Percentiles rank a stretch among this genome's conserved stretches.
Conservation (phyloP, 345 rosid genomes). For the Aurinia saxatilis region DNA sequence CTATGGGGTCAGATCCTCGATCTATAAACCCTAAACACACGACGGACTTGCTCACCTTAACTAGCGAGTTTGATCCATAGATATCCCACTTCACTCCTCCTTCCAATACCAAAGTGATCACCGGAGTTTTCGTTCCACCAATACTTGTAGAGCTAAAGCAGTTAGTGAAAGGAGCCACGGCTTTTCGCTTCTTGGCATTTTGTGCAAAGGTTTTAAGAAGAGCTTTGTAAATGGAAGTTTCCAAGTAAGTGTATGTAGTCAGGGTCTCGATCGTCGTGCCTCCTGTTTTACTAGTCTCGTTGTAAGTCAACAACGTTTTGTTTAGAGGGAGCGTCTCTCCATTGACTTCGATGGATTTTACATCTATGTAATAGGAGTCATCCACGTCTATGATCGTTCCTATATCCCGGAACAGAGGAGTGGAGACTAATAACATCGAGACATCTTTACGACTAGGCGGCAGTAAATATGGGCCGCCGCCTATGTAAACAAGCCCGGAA, state of each 20-base stretch:
- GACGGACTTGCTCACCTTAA: conserved; percentile 3
- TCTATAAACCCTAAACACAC: conserved; percentile 26
- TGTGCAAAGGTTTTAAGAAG: conserved; percentile 21
- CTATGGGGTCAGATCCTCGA: conserved; percentile 19
- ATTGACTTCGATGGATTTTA: conserved; percentile 24
- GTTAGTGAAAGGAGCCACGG: conserved; percentile 17
- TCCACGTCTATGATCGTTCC: conserved; percentile 14
- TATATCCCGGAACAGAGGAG: conserved; percentile 20
- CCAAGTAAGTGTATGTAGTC: conserved; percentile 26
- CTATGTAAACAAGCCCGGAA: conserved; percentile 21
- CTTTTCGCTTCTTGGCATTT: neutral
- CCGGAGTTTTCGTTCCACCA: conserved; percentile 19
- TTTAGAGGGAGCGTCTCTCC: conserved; percentile 29
- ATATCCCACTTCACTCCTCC: conserved; percentile 22
- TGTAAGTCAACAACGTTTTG: conserved; percentile 24
- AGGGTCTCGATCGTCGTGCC: conserved; percentile 46
- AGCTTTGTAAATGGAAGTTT: conserved; percentile 39
- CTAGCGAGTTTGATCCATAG: conserved; percentile 28
- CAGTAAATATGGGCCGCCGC: conserved; percentile 27
- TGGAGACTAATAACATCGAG: conserved; percentile 15
- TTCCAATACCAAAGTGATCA: conserved; percentile 20
- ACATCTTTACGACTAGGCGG: conserved; percentile 2
- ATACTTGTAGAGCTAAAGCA: conserved; percentile 16
- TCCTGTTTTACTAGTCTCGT: conserved; percentile 23
- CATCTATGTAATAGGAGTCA: conserved; percentile 32